Conservation (phyloP, 768 basidiomycete genomes). For the Mycena crocata region DNA sequence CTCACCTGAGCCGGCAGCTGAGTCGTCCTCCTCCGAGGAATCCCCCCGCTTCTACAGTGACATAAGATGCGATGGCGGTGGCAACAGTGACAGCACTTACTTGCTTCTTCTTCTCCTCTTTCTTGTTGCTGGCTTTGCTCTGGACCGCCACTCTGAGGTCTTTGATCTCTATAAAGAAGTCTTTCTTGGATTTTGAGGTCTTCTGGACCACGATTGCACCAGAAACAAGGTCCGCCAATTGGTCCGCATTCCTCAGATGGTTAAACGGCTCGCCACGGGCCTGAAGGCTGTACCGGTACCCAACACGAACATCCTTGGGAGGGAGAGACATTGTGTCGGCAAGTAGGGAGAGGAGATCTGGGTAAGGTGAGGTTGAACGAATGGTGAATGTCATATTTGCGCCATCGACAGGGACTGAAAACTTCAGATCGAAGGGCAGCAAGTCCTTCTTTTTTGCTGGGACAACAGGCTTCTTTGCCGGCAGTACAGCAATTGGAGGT, state of each 20-base stretch:
- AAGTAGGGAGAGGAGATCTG: background rate
- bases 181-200: constrained; percentile 2
- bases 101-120: background rate
- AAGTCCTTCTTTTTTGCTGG: background rate
- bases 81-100: background rate
- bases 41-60: background rate
- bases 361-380: background rate
- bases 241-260: background rate
- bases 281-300: constrained; percentile 10
- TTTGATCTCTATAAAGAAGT: background rate
- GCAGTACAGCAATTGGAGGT: background rate
- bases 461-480: background rate
- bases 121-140: background rate
- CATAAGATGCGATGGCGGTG: background rate
- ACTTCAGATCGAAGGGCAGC: background rate
- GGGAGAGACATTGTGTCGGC: constrained; percentile 3
- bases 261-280: background rate
- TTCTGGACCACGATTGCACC: background rate
- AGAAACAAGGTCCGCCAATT: background rate
- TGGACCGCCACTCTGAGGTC: background rate
- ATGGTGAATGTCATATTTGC: background rate
- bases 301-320: background rate
- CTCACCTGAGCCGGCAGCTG: background rate
- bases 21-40: background rate
- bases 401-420: constrained; percentile 8